These are phyloP conservation scores for Ensete glaucum DNA, from an alignment of 176 grass and related monocot genomes.

Conservation along the genomic window DNA sequence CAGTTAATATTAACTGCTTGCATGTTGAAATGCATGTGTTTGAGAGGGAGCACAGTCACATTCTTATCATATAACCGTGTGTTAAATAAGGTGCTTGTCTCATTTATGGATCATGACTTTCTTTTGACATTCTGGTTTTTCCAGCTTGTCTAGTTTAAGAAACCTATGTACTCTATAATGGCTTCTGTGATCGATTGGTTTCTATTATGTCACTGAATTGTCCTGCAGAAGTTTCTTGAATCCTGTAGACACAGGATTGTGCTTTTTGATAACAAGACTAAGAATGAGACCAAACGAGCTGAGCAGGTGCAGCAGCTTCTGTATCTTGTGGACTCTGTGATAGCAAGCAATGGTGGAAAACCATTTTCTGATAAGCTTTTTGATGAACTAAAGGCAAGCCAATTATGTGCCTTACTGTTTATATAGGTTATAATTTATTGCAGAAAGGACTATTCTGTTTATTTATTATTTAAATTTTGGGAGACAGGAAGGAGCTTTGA, in stretches of 20 bases:
- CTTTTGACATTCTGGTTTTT: too few relatives aligned
- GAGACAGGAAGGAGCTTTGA: constrained; percentile 34
- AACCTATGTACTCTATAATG: background rate
- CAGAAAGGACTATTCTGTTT: background rate
- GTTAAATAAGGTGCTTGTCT: too few relatives aligned
- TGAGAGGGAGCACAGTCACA: background rate
- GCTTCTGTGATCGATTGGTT: background rate
- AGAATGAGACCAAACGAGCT: constrained; percentile 6
- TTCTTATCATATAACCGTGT: background rate
- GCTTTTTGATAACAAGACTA: constrained; percentile 56
- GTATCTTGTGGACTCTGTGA: constrained; percentile 33
- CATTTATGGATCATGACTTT: too few relatives aligned
- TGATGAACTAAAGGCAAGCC: constrained; percentile 40
- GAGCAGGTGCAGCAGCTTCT: constrained; percentile 29
- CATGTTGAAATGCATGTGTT: too few relatives aligned
- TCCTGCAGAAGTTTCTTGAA: constrained; percentile 31
- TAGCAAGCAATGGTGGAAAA: constrained; percentile 33
- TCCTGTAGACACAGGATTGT: constrained; percentile 40
- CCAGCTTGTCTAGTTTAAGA: too few relatives aligned
- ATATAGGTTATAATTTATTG: background rate
- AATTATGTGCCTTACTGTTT: constrained; percentile 6
- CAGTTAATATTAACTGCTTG: background rate
- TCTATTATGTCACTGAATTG: background rate
- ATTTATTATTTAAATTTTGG: constrained; percentile 4
- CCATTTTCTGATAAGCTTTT: constrained; percentile 49